Conservation (phyloP, 768 basidiomycete species). For the Tylopilus plumbeoviolaceoides region DNA sequence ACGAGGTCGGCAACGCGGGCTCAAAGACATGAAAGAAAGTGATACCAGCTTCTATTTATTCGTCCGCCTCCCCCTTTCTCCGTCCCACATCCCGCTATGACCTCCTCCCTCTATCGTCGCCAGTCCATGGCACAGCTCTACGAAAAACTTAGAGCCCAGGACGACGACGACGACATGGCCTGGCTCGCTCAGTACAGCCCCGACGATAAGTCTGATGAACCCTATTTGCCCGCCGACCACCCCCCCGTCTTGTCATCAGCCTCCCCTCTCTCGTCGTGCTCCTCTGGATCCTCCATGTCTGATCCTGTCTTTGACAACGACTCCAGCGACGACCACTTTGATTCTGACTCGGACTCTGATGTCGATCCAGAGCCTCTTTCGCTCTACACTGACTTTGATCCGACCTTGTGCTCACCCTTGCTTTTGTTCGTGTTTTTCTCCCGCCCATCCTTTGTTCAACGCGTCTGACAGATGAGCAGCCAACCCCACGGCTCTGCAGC, state of each 20-base stretch:
- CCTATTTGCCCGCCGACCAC: conserved; percentile 17
- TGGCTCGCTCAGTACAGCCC: conserved; percentile 34
- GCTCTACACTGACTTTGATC: conserved; percentile 10
- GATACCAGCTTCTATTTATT: conserved; percentile 31
- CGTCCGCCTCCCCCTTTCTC: conserved; percentile 15
- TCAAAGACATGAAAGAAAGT: conserved; percentile 38
- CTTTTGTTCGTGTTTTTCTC: conserved; percentile 21
- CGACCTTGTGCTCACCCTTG: conserved; percentile 13
- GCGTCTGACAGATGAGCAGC: conserved; percentile 18
- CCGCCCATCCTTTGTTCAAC: not conserved
- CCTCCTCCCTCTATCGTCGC: conserved; percentile 32
- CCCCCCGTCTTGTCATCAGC: conserved; percentile 27
- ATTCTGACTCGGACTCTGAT: conserved; percentile 31
- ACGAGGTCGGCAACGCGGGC: conserved; percentile 38
- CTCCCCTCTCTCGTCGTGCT: conserved; percentile 23
- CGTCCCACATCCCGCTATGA: conserved; percentile 19
- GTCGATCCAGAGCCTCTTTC: conserved; percentile 23
- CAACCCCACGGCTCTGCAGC: conserved; percentile 10
- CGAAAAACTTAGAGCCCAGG: conserved; percentile 33
- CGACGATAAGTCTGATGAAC: conserved; percentile 30
- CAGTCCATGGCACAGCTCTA: conserved; percentile 35
- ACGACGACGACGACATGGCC: conserved; percentile 33
- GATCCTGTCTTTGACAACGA: conserved; percentile 20
- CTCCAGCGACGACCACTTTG: conserved; percentile 21
- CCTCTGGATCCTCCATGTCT: conserved; percentile 19